Evolutionary conservation across 371 early-diverging fungal species (phyloP).

Genomic region (Mucor plumbeus): DNA sequence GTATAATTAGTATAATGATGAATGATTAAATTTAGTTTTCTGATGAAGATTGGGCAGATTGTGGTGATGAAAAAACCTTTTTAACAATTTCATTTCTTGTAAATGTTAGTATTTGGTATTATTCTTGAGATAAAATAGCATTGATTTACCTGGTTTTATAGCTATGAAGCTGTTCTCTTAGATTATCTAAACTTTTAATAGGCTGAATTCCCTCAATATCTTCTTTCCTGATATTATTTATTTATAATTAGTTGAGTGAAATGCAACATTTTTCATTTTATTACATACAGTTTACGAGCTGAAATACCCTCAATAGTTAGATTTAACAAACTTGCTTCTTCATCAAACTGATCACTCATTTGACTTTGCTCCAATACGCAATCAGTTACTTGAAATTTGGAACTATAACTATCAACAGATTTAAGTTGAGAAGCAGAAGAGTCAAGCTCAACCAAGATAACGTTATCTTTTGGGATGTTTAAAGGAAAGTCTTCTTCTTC

Average conservation of each 20-base stretch:
- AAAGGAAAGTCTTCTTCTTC: conserved; percentile 56
- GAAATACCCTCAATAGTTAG: conserved; percentile 51
- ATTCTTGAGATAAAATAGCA: not conserved
- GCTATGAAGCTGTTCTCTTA: conserved; percentile 40
- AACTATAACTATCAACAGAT: conserved; percentile 50
- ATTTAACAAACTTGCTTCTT: conserved; percentile 32
- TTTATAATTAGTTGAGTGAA: not conserved
- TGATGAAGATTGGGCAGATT: not conserved
- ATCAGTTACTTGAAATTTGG: conserved; percentile 57
- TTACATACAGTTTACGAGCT: conserved; percentile 42
- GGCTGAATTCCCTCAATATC: conserved; percentile 37
- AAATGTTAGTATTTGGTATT: not conserved
- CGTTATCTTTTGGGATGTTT: conserved; percentile 52
- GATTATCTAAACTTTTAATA: conserved; percentile 33
- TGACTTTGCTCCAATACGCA: conserved; percentile 50
- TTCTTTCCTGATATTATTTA: conserved; percentile 26
- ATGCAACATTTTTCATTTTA: not conserved
- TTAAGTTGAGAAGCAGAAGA: conserved; percentile 40
- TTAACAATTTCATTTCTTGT: conserved; percentile 9
- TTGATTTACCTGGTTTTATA: conserved; percentile 34
- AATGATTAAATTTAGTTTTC: not conserved
- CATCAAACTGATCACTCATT: conserved; percentile 43
- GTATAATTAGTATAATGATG: not conserved
- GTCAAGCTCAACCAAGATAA: conserved; percentile 55
- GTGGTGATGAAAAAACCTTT: conserved; percentile 11